Percentiles rank a stretch among this genome's conserved stretches.
phyloP scores from a whole-genome alignment of 768 basidiomycete genomes.

The Lactifluus subvellereus region DNA sequence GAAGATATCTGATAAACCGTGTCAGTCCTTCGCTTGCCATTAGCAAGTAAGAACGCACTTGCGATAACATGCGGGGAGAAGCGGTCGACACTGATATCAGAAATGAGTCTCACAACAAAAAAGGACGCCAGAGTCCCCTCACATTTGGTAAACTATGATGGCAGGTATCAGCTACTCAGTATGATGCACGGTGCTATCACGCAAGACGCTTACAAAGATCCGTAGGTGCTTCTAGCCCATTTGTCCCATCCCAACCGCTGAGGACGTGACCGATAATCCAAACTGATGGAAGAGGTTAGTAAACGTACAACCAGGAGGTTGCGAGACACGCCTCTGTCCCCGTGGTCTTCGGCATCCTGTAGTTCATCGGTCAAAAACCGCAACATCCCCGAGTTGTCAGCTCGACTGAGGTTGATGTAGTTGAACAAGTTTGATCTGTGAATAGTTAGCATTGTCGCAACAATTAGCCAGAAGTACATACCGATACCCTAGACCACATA shows the following conservation, averaged over 20 bases:
- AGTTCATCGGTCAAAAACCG: slow-evolving; percentile 73
- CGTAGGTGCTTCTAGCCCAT: slow-evolving; percentile 58
- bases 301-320: background rate
- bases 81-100: slow-evolving; percentile 54
- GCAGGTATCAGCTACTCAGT: background rate
- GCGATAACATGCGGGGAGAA: slow-evolving; percentile 74
- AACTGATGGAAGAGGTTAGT: slow-evolving; percentile 30
- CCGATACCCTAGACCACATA: slow-evolving; percentile 23
- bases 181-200: background rate
- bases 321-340: slow-evolving; percentile 50
- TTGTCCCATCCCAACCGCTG: slow-evolving; percentile 66
- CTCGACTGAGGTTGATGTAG: slow-evolving; percentile 65
- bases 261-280: slow-evolving; percentile 54
- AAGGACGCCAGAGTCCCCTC: slow-evolving; percentile 2
- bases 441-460: background rate
- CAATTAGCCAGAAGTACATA: slow-evolving; percentile 22
- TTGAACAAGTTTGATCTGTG: slow-evolving; percentile 64
- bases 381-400: slow-evolving; percentile 71
- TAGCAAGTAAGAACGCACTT: slow-evolving; percentile 39
- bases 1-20: slow-evolving; percentile 50
- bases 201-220: slow-evolving; percentile 50
- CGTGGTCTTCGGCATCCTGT: slow-evolving; percentile 70
- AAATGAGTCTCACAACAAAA: slow-evolving; percentile 26
- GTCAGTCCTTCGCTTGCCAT: slow-evolving; percentile 16
- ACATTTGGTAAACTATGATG: slow-evolving; percentile 46